Conservation (phyloP, 192 early-diverging fungal species). For the Podila horticola region DNA sequence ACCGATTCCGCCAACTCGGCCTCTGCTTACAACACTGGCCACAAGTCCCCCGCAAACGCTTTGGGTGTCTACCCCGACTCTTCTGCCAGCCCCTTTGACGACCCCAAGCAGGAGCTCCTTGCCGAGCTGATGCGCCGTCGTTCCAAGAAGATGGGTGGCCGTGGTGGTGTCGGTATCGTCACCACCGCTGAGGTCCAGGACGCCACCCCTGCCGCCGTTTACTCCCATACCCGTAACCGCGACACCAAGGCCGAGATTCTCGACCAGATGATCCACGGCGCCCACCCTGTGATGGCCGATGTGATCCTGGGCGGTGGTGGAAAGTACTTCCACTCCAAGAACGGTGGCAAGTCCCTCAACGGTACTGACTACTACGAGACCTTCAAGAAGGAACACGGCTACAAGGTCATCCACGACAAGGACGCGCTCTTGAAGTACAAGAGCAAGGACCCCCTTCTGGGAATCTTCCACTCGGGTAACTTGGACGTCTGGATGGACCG, state of each 20-base stretch:
- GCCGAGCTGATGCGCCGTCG: constrained; percentile 64
- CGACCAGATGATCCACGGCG: constrained; percentile 62
- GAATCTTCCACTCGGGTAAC: constrained; percentile 60
- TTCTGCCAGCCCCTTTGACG: constrained; percentile 61
- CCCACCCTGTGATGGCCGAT: constrained; percentile 56
- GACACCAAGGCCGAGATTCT: constrained; percentile 56
- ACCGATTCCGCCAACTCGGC: constrained; percentile 75
- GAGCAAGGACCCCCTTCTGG: constrained; percentile 58
- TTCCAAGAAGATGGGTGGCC: constrained; percentile 51
- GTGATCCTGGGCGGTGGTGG: constrained; percentile 69
- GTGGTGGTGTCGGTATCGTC: constrained; percentile 67
- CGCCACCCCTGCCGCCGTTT: constrained; percentile 71
- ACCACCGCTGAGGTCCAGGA: constrained; percentile 64
- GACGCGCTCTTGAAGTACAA: constrained; percentile 51
- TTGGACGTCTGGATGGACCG: constrained; percentile 71
- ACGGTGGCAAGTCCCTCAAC: constrained; percentile 32
- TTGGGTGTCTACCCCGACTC: constrained; percentile 67
- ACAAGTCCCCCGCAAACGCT: constrained; percentile 60
- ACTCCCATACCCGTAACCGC: constrained; percentile 62
- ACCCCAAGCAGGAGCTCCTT: constrained; percentile 67
- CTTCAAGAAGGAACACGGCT: constrained; percentile 54
- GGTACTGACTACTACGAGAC: constrained; percentile 54
- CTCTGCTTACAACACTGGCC: constrained; percentile 63
- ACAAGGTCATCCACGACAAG: constrained; percentile 58
- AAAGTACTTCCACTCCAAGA: constrained; percentile 53